These are phyloP conservation scores for Tephrocybe sp. DNA, from an alignment of 768 basidiomycete species.

Conservation along the genomic window DNA sequence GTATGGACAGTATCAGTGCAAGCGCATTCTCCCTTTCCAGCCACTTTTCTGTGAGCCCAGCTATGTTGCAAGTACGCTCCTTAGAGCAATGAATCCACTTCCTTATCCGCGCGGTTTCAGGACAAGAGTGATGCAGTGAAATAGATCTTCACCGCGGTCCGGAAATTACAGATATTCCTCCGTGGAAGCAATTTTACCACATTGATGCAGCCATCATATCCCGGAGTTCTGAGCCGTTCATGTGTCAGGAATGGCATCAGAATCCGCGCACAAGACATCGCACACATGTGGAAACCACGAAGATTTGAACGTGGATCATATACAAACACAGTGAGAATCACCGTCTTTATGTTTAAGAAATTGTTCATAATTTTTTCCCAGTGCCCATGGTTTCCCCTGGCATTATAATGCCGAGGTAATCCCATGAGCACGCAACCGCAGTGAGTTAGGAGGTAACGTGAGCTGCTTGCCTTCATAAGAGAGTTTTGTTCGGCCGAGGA, in stretches of 20 bases:
- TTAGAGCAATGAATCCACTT: conserved; percentile 3
- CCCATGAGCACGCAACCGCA: conserved; percentile 3
- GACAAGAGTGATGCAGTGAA: conserved; percentile 1
- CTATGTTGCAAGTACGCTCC: neutral
- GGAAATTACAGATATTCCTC: conserved; percentile 30
- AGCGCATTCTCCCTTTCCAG: neutral
- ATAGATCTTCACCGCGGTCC: conserved; percentile 36
- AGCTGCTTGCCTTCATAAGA: neutral
- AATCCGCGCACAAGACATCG: conserved; percentile 27
- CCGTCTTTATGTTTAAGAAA: conserved; percentile 1
- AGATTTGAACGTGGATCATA: conserved; percentile 25
- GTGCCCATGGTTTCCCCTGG: conserved; percentile 4
- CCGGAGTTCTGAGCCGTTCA: conserved; percentile 30
- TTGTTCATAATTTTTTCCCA: conserved; percentile 5
- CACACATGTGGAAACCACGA: conserved; percentile 35
- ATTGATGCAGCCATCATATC: conserved; percentile 26
- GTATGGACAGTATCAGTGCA: neutral
- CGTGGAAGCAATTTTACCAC: conserved; percentile 31
- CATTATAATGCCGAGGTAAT: conserved; percentile 12
- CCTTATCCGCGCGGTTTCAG: conserved; percentile 8
- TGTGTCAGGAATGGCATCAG: conserved; percentile 35
- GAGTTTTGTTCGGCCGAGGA: conserved; percentile 1
- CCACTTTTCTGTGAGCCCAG: neutral
- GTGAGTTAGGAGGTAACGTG: neutral
- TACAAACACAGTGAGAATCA: conserved; percentile 3